Evolutionary conservation across 805 yeast species (phyloP), one percentile per base, ranked within the genome.

Genomic region (Spathaspora boniae): DNA sequence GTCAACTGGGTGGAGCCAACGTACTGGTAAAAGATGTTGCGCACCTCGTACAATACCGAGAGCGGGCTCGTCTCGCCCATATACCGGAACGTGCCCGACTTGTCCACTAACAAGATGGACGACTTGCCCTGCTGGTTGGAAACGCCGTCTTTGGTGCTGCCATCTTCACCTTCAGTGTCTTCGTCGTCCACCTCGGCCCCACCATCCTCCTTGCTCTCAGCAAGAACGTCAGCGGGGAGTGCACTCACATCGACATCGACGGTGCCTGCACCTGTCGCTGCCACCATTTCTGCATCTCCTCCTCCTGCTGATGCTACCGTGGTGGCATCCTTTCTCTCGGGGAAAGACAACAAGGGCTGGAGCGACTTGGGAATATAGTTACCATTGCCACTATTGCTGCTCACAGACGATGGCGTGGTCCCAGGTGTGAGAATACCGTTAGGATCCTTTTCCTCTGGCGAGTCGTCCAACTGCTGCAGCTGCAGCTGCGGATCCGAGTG

Each of bases 51-150:
- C 5, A 70, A 47, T 28, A 66, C 54, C 2, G 74, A 62, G 8
- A 65, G 51, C 0, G 70, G 65, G 17, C 68, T 62, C 20, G 67
- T 57, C 36, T 69, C 74, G 6, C 74, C 73, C 33, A 68, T 41
- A 36, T 64, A 67, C 16, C 69, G 43, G 12, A 58, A 41, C 16
- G 56, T 57, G 0, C 71, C 70, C 5, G 55, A 54, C 6, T 49
- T 52, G 38, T 65, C 71, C 41, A 49, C 47, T 9, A 68, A 36
- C 16, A 65, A 41, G 27, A 67, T 49, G 17, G 61, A 45, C 26
- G 42, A 45, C 29, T 43, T 45, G 2, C 54, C 56, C 27, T 44
- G 38, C 23, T 46, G 46, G 37, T 38, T 33, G 39, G 48, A 34
- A 33, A 41, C 29, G 24, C 42, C 42, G 29, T 31, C 41, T 34